A percentile compares a stretch with the other conserved stretches of the same genome.
Conservation (phyloP, 306 rosid genomes). For the Psophocarpus tetragonolobus region DNA sequence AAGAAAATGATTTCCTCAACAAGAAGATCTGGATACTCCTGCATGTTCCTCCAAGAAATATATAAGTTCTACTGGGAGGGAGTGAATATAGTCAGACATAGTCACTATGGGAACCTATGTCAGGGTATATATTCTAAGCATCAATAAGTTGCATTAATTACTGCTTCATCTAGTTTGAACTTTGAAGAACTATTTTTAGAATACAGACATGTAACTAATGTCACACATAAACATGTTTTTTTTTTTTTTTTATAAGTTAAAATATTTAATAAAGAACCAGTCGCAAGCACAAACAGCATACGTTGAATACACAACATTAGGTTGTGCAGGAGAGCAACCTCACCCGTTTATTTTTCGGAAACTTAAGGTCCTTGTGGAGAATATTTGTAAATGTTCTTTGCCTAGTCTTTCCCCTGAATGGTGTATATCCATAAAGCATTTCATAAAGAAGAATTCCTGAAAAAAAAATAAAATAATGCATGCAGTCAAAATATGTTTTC, state of each 20-base stretch:
- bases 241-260: too few relatives aligned
- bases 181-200: background rate
- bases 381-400: slow-evolving; percentile 88
- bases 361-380: slow-evolving; percentile 92
- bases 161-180: background rate
- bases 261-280: background rate
- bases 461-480: background rate
- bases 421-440: slow-evolving; percentile 92
- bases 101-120: background rate
- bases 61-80: background rate
- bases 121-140: background rate
- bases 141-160: background rate
- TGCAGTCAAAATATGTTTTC: background rate
- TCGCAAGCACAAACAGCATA: too few relatives aligned
- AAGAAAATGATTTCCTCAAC: background rate
- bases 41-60: background rate
- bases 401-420: slow-evolving; percentile 92
- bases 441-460: slow-evolving; percentile 85
- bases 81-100: background rate
- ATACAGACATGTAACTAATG: background rate
- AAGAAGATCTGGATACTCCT: background rate
- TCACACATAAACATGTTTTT: background rate
- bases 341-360: slow-evolving; percentile 73
- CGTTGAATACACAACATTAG: too few relatives aligned
- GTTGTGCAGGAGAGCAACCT: slow-evolving; percentile 19